Base-by-base conservation (phyloP, 352 stramenopile species). In the Phytophthora palmivora region DNA sequence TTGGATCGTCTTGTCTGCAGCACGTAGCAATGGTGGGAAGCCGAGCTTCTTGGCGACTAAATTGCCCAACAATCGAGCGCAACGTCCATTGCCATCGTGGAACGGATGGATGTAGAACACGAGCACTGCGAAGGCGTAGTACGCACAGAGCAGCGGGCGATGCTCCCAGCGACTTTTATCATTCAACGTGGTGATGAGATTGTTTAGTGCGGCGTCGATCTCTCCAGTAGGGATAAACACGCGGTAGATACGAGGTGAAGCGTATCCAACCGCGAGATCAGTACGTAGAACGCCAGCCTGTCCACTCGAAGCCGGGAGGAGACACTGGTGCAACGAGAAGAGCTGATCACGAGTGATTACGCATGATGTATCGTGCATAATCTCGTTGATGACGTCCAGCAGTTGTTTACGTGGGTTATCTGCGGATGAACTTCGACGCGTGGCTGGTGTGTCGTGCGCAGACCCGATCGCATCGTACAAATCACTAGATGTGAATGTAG, bases 61-160 rank as follows among this genome's bases (percentile, higher is more conserved):
- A 44, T 95, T 95, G 16, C 84, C 78, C 9, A 93, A 39, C 32
- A 95, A 48, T 3, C 86, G 76, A 21, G 82, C 86, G n/a, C 80
- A 90, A 6, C 85, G 83, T 28, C 86, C 86, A 37, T 95, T 95
- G 38, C 84, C 86, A 51, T 95, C 86, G 57, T 93, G 79, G 62
- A 93, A 94, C n/a, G 85, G 85, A 44, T 94, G 85, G 45, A 94
- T 92, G 58, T 79, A 94, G 58, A 92, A 94, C 42, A 92, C 85
- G 2, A 94, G 69, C 24, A 89, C 80, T 10, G 83, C 79, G 34
- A 92, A 94, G 6, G 81, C 73, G 50, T 92, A 94, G 63, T 94
- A 94, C 0, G 82, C 85, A 33, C 79, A 80, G 6, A 94, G 59
- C 16, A 92, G 63, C n/a, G 81, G 85, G 2, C 78, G 71, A 7